Evolutionary conservation across 2,329 filamentous ascomycete genomes (phyloP), one percentile per base, ranked within the genome.

Genomic region (Trichoderma sp.): DNA sequence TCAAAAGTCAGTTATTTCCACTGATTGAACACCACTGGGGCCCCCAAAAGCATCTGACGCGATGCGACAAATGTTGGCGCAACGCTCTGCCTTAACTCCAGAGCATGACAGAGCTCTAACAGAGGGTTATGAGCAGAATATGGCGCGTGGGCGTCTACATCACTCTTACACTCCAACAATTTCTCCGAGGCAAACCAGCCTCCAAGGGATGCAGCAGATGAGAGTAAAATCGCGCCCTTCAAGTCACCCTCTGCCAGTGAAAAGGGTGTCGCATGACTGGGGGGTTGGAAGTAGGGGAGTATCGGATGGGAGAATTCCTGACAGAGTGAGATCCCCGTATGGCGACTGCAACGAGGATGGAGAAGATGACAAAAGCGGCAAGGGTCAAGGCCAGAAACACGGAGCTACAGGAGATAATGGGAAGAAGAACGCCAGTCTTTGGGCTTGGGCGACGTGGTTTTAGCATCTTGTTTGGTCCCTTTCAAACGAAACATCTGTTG

Each of bases 11-110:
- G 5, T 76, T 91, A 2, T 82, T 86, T 27, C 81, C 83, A 9
- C 84, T 89, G 59, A 84, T 89, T 27, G 83, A 86, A 63, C 83
- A 84, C 24, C 85, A 89, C 78, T 90, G 85, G 89, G 88, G 88
- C 0, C 77, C 82, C 3, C 80, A 83, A 14, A 85, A 6, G 88
- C 88, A 4, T 81, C 81, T 18, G 82, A 86, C 59, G 83, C 85
- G 74, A 85, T 88, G 78, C 81, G 83, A 56, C 83, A 79, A 60
- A 82, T 84, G n/a, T 72, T 78, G 14, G 66, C 74, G 12, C 56
- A 56, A n/a, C 74, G 50, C 16, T 21, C 35, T 16, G 35, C 14
- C 1, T 12, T 67, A 14, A 5, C 7, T 41, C 18, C 35, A 45
- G 60, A 60, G 14, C 62, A 63, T 75, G 16, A 16, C n/a, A 45